phyloP scores from a whole-genome alignment of 768 basidiomycete genomes.

The Mycena venus region DNA sequence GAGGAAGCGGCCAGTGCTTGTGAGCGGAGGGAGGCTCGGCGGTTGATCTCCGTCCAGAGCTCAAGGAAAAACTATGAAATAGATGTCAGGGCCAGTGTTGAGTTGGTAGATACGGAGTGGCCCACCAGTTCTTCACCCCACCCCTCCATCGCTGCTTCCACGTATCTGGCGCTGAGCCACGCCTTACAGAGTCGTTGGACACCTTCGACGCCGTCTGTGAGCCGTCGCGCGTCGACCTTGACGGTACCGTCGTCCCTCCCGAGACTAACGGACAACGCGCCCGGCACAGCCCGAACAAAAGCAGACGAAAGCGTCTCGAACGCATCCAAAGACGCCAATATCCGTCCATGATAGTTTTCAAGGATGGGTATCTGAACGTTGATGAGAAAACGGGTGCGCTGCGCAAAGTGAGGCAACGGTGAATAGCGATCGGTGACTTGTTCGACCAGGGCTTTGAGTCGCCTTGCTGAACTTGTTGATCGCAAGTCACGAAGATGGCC shows the following conservation, averaged over 20 bases:
- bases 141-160: slow-evolving; percentile 74
- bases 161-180: slow-evolving; percentile 82
- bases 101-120: not conserved
- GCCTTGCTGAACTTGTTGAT: slow-evolving; percentile 87
- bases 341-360: slow-evolving; percentile 80
- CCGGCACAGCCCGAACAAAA: slow-evolving; percentile 92
- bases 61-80: slow-evolving; percentile 88
- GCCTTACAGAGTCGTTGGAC: slow-evolving; percentile 89
- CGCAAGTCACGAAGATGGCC: slow-evolving; percentile 60
- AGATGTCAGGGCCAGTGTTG: not conserved
- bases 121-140: slow-evolving; percentile 95
- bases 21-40: slow-evolving; percentile 68
- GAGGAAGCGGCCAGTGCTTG: slow-evolving; percentile 62
- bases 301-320: slow-evolving; percentile 93
- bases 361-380: slow-evolving; percentile 89
- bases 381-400: slow-evolving; percentile 88
- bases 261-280: slow-evolving; percentile 80
- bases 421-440: slow-evolving; percentile 97
- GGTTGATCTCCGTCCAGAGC: slow-evolving; percentile 85
- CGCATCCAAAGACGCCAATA: slow-evolving; percentile 89
- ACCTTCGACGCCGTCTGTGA: slow-evolving; percentile 89
- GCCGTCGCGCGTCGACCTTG: slow-evolving; percentile 68
- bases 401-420: slow-evolving; percentile 81
- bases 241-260: slow-evolving; percentile 55
- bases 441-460: slow-evolving; percentile 87